Evolutionary conservation across 106 monocot genomes (phyloP), one percentile per base, ranked within the genome.

Genomic region (Acanthochlamys bracteata): DNA sequence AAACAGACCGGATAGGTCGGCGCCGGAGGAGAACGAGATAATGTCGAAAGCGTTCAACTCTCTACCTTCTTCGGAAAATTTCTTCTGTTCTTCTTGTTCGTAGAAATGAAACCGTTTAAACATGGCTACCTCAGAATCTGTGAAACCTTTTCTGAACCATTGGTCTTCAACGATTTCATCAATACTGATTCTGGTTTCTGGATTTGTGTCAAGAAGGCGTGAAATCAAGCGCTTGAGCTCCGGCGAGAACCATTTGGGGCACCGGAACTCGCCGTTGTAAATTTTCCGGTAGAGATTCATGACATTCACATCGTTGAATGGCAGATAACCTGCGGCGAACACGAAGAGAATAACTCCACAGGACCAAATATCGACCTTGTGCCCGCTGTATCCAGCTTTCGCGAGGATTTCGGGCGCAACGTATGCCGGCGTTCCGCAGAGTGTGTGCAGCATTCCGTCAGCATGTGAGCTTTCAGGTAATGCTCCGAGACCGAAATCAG

Each of bases 11-110:
- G 81, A 76, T 10, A 81, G 68, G 16, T 81, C 69, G 24, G 60
- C 45, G 13, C 73, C 76, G 15, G 76, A 55, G 11, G 72, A 73
- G 20, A 76, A 69, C 20, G 81, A 76, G 15, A 81, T 81, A 23
- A 81, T 72, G 53, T 81, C 76, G 57, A 81, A 81, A 15, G 81
- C 81, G 42, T 76, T 81, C 22, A 81, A 67, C 22, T 66, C 75
- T 3, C 75, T 47, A 11, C 68, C 75, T 3, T 57, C 24, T 11
- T 54, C 80, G 0, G 57, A 40, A 12, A 61, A 42, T 27, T 42
- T 51, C n/a, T 66, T 57, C 54, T 76, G 70, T 4, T 57, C 56
- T 24, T 57, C 56, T 20, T 10, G 56, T 21, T 24, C 56, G 56
- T 24, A 49, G 49, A 49, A 49, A 10, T 49, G 49, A 17, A 49